Conservation (phyloP, 495 filamentous ascomycete genomes). For the Lepidopterella palustris region DNA sequence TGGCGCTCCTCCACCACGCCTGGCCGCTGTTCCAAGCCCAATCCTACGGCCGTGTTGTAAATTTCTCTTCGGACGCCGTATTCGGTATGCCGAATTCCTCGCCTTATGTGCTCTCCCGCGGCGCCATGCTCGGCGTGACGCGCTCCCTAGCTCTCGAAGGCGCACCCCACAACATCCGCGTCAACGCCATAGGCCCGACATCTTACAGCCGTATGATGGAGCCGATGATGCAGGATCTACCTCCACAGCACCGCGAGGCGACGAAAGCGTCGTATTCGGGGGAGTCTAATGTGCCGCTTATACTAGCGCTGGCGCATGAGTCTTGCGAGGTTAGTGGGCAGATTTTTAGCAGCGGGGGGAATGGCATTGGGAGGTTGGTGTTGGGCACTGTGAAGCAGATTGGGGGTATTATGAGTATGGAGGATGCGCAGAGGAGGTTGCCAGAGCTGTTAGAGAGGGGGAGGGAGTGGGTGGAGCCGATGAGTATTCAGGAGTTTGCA, state of each 20-base stretch:
- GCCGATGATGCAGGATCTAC: neutral
- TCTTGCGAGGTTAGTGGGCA: neutral
- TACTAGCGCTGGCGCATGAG: slow-evolving; percentile 5
- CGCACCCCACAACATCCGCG: slow-evolving; percentile 1
- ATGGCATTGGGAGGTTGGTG: neutral
- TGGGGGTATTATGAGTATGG: neutral
- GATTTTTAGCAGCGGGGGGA: neutral
- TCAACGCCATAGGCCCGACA: slow-evolving; percentile 7
- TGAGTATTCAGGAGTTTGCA: neutral
- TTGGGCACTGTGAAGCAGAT: neutral
- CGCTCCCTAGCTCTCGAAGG: slow-evolving; percentile 8
- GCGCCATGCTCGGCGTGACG: slow-evolving; percentile 5
- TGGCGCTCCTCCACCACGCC: slow-evolving; percentile 2
- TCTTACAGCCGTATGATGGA: slow-evolving; percentile 5
- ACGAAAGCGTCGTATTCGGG: neutral
- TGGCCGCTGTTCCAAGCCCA: slow-evolving; percentile 8
- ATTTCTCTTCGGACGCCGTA: slow-evolving; percentile 9
- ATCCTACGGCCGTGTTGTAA: slow-evolving; percentile 5
- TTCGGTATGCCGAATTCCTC: neutral
- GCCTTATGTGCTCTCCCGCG: neutral
- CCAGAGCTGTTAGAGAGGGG: neutral
- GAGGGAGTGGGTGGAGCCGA: neutral
- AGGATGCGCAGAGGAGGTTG: neutral
- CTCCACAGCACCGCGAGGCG: neutral
- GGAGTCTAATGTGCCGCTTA: slow-evolving; percentile 9